Base-by-base conservation (phyloP, 768 basidiomycete genomes). In the Rhizopogon sp. region DNA sequence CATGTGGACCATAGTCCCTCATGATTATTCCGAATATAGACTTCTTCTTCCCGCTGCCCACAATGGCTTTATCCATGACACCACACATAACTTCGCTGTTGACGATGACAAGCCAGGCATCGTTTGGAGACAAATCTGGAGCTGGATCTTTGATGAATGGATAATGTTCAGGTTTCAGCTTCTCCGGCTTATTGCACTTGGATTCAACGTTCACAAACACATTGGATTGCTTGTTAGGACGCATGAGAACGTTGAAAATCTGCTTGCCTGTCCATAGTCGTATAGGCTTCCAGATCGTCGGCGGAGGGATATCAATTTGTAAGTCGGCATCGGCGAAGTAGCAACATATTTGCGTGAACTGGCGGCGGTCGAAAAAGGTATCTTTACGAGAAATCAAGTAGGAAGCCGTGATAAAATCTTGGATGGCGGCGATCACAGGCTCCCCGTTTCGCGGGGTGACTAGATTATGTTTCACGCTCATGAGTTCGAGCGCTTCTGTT, bases 31-130 rank as follows among this genome's bases (percentile, higher is more conserved):
- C 96, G 65, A 98, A 99, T 42, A 99, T 93, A 2, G 94, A 97
- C 67, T 98, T 98, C 78, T 99, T 98, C 81, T 99, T 99, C 51
- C 97, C 97, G 62, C 92, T 90, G 52, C 97, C 97, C 3, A 98
- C 88, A 0, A 93, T 98, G 14, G 91, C 90, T 73, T 99, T 99
- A 75, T 99, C 97, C 87, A 98, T 96, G 14, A 93, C 90, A 43
- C 97, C 97, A 63, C 95, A 98, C 93, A 98, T 99, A 62, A 99
- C 93, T 71, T 99, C 95, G 65, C 90, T 93, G 69, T 98, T 99
- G 58, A 94, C 85, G 53, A 99, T 84, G 43, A 99, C 97, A 28
- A 99, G 81, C 86, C 92, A 98, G 1, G 96, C 96, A 62, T 99
- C 97, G 65, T 99, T 98, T 0, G 96, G 95, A 9, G 91, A 89